Conservation (phyloP, 352 stramenopile genomes). For the Pythium guiyangense region DNA sequence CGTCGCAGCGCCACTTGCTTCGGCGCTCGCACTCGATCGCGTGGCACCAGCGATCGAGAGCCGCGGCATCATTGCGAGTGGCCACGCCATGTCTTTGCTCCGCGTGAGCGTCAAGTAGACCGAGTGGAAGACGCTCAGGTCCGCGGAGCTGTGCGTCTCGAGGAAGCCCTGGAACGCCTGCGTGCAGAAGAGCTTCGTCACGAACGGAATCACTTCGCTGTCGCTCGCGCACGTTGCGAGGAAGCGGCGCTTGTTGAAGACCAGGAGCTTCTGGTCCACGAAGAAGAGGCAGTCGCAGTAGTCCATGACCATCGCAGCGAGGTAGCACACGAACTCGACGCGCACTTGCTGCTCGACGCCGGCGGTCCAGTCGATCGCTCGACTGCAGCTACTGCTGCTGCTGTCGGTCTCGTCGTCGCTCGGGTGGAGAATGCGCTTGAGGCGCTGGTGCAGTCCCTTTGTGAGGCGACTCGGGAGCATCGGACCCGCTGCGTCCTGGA, state of each 20-base stretch:
- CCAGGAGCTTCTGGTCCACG: slow-evolving; percentile 78
- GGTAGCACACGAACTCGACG: slow-evolving; percentile 71
- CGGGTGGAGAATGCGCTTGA: slow-evolving; percentile 52
- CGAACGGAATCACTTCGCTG: slow-evolving; percentile 59
- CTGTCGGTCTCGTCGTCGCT: neutral
- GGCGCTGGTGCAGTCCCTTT: slow-evolving; percentile 33
- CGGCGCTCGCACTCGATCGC: neutral
- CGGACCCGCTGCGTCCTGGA: slow-evolving; percentile 46
- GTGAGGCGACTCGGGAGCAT: slow-evolving; percentile 54
- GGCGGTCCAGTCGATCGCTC: slow-evolving; percentile 19
- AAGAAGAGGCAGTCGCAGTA: slow-evolving; percentile 87
- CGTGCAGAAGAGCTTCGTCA: slow-evolving; percentile 64
- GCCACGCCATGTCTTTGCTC: slow-evolving; percentile 49
- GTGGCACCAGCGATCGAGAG: slow-evolving; percentile 11
- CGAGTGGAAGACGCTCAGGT: slow-evolving; percentile 77
- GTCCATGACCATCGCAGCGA: slow-evolving; percentile 59
- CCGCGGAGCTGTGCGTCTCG: slow-evolving; percentile 62
- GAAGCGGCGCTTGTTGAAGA: slow-evolving; percentile 87
- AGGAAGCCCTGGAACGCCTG: slow-evolving; percentile 82
- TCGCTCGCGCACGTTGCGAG: slow-evolving; percentile 52
- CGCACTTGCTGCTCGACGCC: slow-evolving; percentile 58
- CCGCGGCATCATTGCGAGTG: slow-evolving; percentile 26
- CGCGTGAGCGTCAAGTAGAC: slow-evolving; percentile 63
- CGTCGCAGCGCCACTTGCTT: slow-evolving; percentile 7
- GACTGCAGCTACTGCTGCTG: no score